Conservation (phyloP, 192 early-diverging fungal genomes). For the Gonapodya sp. region DNA sequence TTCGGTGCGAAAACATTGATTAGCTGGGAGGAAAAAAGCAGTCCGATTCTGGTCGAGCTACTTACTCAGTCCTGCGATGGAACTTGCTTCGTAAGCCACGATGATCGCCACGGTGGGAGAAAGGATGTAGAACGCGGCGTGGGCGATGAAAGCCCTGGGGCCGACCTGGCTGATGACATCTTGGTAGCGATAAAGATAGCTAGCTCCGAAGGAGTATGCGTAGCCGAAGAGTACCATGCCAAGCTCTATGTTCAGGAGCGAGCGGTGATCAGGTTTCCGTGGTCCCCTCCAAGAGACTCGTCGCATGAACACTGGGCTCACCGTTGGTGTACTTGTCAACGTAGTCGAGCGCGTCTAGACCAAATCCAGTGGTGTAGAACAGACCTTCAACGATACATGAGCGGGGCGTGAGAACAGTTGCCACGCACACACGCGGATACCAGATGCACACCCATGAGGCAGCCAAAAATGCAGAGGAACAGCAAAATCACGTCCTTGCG, state of each 20-base stretch:
- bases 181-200: not conserved
- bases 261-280: no score
- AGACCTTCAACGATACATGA: not conserved
- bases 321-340: constrained; percentile 1
- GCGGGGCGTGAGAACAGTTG: not conserved
- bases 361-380: not conserved
- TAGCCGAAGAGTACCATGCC: not conserved
- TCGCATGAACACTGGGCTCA: no score
- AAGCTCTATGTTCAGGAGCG: not conserved
- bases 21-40: no score
- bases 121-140: not conserved
- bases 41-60: not conserved
- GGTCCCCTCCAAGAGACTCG: no score
- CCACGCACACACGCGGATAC: no score
- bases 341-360: not conserved
- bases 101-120: not conserved
- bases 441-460: not conserved
- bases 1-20: not conserved
- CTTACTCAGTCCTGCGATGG: not conserved
- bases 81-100: not conserved
- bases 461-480: not conserved
- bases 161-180: not conserved
- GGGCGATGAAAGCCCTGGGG: not conserved
- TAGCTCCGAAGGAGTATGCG: not conserved
- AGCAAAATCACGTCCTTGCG: not conserved